These are phyloP conservation scores for Carex arenaria DNA, from an alignment of 202 grass and related monocot species.

Conservation along the genomic window DNA sequence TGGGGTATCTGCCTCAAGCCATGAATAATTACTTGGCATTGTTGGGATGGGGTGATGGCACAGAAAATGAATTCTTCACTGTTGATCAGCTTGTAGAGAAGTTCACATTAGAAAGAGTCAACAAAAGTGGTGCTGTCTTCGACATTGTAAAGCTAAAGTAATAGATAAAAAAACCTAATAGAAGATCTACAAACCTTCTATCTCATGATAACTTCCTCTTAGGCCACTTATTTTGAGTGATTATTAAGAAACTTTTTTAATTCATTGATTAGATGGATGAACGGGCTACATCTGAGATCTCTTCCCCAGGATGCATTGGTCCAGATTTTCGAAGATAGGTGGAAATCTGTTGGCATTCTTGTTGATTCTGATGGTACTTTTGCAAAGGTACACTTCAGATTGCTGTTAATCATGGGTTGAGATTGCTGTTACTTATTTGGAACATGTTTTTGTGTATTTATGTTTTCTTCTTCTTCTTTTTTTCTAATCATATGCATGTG, in stretches of 20 bases:
- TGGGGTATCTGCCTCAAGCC: slow-evolving; percentile 94
- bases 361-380: slow-evolving; percentile 68
- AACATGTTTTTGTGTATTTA: neutral
- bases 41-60: slow-evolving; percentile 93
- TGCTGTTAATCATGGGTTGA: neutral
- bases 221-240: neutral
- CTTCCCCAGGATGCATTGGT: slow-evolving; percentile 62
- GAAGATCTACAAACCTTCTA: slow-evolving; percentile 8
- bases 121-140: slow-evolving; percentile 98
- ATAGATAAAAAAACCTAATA: slow-evolving; percentile 34
- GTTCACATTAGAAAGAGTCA: slow-evolving; percentile 89
- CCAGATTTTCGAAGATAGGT: slow-evolving; percentile 68
- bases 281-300: slow-evolving; percentile 79
- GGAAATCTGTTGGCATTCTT: slow-evolving; percentile 71
- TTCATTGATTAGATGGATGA: slow-evolving; percentile 74
- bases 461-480: neutral
- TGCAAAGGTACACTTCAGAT: slow-evolving; percentile 44
- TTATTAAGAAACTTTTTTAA: slow-evolving; percentile 10
- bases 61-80: slow-evolving; percentile 96
- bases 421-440: neutral
- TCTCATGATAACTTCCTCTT: slow-evolving; percentile 9
- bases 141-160: slow-evolving; percentile 87
- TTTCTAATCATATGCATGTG: slow-evolving; percentile 14
- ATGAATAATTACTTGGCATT: slow-evolving; percentile 97
- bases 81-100: slow-evolving; percentile 82